Percentiles rank a stretch among this genome's conserved stretches.
phyloP scores from a whole-genome alignment of 2,329 filamentous ascomycete genomes.

The Fusarium aywerte region DNA sequence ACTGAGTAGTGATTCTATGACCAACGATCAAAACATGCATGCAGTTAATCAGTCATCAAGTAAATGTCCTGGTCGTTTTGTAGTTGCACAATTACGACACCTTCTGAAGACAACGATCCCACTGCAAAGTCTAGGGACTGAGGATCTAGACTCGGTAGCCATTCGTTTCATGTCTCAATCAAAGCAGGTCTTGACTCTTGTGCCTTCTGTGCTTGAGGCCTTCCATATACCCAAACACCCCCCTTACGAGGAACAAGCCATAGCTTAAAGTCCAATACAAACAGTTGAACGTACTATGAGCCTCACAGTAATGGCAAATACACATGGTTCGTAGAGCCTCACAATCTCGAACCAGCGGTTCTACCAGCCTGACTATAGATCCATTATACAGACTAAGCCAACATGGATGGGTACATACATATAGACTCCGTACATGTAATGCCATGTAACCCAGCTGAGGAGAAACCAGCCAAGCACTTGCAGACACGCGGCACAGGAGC shows the following conservation, averaged over 20 bases:
- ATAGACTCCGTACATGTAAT: slow-evolving; percentile 16
- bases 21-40: not conserved
- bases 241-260: not conserved
- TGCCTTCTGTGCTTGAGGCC: slow-evolving; percentile 13
- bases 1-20: not conserved
- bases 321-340: slow-evolving; percentile 32
- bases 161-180: not conserved
- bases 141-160: not conserved
- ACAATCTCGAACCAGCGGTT: not conserved
- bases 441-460: slow-evolving; percentile 12
- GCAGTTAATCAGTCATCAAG: not conserved
- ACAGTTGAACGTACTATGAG: not conserved
- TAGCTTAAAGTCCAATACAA: not conserved
- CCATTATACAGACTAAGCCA: slow-evolving; percentile 5
- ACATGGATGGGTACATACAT: slow-evolving; percentile 24
- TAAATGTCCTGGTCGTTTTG: not conserved
- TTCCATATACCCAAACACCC: slow-evolving; percentile 4
- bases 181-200: not conserved
- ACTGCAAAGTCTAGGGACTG: not conserved
- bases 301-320: slow-evolving; percentile 21
- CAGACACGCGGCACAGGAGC: slow-evolving; percentile 40
- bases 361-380: not conserved
- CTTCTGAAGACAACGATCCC: not conserved
- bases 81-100: slow-evolving; percentile 1
- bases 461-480: slow-evolving; percentile 39